These are phyloP conservation scores for Tetradesmus lagerheimii DNA, from an alignment of 139 green algal species.

Conservation along the genomic window DNA sequence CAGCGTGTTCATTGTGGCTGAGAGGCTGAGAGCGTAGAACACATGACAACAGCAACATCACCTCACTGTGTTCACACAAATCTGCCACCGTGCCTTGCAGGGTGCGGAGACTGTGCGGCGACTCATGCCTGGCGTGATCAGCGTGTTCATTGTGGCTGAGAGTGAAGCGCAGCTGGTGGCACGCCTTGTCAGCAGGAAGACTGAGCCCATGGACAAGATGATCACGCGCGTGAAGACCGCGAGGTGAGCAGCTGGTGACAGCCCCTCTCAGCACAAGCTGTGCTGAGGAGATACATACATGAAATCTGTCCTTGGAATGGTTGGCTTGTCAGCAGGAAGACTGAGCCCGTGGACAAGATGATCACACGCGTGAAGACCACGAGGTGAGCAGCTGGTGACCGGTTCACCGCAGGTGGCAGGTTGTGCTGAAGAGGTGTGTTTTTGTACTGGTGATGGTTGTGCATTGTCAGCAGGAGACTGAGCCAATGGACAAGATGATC, in stretches of 20 bases:
- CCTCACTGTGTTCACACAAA: too few relatives aligned
- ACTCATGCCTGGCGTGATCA: conserved; percentile 83
- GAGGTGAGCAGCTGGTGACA: conserved; percentile 39
- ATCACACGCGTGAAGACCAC: conserved; percentile 84
- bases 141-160: conserved; percentile 92
- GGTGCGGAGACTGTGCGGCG: conserved; percentile 75
- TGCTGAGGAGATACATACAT: too few relatives aligned
- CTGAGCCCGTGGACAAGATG: conserved; percentile 86
- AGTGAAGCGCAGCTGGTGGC: conserved; percentile 84
- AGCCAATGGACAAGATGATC: conserved; percentile 82
- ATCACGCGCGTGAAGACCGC: conserved; percentile 84
- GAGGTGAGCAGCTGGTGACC: conserved; percentile 40
- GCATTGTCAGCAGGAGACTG: conserved; percentile 90
- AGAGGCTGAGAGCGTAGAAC: conserved; percentile 54
- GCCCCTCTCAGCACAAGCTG: too few relatives aligned
- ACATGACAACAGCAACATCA: too few relatives aligned
- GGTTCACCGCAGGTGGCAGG: too few relatives aligned
- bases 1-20: conserved; percentile 91
- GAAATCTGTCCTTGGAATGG: too few relatives aligned
- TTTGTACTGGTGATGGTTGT: too few relatives aligned
- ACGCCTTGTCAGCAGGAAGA: conserved; percentile 88
- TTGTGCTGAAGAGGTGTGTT: too few relatives aligned
- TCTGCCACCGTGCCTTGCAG: background rate
- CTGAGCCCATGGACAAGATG: conserved; percentile 86
- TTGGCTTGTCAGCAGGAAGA: conserved; percentile 91